Evolutionary conservation across 2,329 filamentous ascomycete genomes (phyloP).

Genomic region (Beauveria scarabaeidicola): DNA sequence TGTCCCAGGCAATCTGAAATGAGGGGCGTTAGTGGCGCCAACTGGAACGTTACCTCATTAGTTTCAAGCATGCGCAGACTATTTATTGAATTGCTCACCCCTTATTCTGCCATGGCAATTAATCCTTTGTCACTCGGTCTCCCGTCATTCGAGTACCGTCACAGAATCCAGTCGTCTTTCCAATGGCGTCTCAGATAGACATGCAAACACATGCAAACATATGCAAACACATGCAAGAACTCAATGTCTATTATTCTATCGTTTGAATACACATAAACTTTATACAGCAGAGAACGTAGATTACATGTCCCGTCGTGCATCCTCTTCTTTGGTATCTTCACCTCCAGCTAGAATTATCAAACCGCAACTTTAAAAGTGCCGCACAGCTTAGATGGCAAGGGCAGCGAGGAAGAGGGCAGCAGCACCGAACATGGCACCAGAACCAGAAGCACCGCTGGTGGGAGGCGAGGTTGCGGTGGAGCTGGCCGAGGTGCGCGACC

Average conservation of each 20-base stretch:
- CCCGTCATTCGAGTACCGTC: neutral
- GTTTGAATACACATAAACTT: neutral
- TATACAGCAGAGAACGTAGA: neutral
- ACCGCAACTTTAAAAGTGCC: neutral
- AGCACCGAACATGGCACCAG: slow-evolving; percentile 14
- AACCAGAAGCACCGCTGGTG: slow-evolving; percentile 16
- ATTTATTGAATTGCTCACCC: neutral
- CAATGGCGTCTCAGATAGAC: too few relatives aligned
- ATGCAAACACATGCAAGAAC: neutral
- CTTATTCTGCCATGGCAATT: neutral
- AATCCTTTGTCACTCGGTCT: neutral
- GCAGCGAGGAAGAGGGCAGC: slow-evolving; percentile 1
- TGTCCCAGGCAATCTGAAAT: neutral
- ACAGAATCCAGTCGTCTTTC: too few relatives aligned
- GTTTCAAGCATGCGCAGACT: neutral
- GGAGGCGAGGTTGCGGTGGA: neutral
- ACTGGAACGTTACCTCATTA: neutral
- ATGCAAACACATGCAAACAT: neutral
- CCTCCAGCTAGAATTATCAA: neutral
- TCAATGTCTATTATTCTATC: neutral
- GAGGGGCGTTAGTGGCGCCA: neutral
- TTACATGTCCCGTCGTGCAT: neutral
- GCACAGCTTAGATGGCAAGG: slow-evolving; percentile 1
- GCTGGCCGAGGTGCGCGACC: slow-evolving; percentile 10
- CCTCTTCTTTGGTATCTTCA: neutral